phyloP scores from a whole-genome alignment of 140 eudicot genomes.

The Erigeron philadelphicus region DNA sequence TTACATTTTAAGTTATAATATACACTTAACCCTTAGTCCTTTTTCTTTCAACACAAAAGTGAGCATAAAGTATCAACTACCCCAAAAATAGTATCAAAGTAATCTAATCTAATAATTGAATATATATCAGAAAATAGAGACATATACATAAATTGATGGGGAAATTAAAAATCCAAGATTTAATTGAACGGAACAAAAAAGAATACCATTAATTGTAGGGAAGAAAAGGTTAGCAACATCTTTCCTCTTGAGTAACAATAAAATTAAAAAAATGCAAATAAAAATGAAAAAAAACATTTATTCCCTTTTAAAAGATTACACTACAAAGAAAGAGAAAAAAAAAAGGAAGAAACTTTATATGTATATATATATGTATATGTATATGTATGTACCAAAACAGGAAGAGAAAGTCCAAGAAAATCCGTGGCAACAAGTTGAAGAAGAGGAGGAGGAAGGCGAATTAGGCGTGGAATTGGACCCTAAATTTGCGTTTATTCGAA shows the following conservation, averaged over 20 bases:
- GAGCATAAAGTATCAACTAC: no score
- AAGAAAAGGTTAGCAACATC: conserved; percentile 23
- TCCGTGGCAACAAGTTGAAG: conserved; percentile 31
- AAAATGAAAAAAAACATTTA: not conserved
- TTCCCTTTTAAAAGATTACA: no score
- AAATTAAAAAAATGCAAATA: conserved; percentile 18
- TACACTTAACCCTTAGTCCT: no score
- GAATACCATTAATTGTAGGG: not conserved
- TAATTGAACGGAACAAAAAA: no score
- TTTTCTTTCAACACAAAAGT: no score
- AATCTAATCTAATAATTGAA: no score
- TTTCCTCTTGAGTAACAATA: conserved; percentile 23
- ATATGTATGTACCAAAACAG: conserved; percentile 27
- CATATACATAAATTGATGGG: no score
- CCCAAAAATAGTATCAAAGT: no score
- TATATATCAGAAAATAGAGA: no score
- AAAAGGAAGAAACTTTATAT: conserved; percentile 10
- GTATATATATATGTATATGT: not conserved
- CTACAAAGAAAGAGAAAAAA: not conserved
- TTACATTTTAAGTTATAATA: no score
- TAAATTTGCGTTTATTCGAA: conserved; percentile 28
- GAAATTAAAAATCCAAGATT: no score
- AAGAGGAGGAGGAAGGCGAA: conserved; percentile 37
- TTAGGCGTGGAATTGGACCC: conserved; percentile 30
- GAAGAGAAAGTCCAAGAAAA: conserved; percentile 40